These are phyloP conservation scores for Pleurotus tuber-regium DNA, from an alignment of 768 basidiomycete genomes.

Conservation along the genomic window DNA sequence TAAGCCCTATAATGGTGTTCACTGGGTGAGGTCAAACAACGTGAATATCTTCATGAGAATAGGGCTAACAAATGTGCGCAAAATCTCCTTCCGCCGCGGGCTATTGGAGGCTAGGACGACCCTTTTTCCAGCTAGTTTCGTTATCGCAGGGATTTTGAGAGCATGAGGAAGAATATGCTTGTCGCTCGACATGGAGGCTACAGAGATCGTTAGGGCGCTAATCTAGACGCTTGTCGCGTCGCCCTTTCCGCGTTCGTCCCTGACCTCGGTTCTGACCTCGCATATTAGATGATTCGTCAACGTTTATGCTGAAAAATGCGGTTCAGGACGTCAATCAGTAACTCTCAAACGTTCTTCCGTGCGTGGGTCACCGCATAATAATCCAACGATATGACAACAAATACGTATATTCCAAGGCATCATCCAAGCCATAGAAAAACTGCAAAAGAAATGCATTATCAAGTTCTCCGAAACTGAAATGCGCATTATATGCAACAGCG, in stretches of 20 bases:
- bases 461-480: conserved; percentile 73
- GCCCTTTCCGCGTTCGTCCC: too few species aligned
- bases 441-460: conserved; percentile 83
- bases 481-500: conserved; percentile 81
- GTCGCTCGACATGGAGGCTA: too few species aligned
- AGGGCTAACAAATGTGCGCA: conserved; percentile 67
- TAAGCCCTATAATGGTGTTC: conserved; percentile 31
- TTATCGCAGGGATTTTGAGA: conserved; percentile 54
- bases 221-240: too few species aligned
- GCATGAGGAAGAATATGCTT: conserved; percentile 64
- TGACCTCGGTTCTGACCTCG: too few species aligned
- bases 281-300: too few species aligned
- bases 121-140: conserved; percentile 72
- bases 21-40: conserved; percentile 4
- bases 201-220: too few species aligned
- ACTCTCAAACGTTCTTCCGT: conserved; percentile 6
- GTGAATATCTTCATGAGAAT: not conserved
- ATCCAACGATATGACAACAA: not conserved
- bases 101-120: conserved; percentile 87
- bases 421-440: conserved; percentile 77
- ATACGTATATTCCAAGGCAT: conserved; percentile 46
- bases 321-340: conserved; percentile 4
- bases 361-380: not conserved
- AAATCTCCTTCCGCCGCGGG: conserved; percentile 81
- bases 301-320: too few species aligned